phyloP scores from a whole-genome alignment of 2,329 filamentous ascomycete species.

The Zymoseptoria ardabiliae region DNA sequence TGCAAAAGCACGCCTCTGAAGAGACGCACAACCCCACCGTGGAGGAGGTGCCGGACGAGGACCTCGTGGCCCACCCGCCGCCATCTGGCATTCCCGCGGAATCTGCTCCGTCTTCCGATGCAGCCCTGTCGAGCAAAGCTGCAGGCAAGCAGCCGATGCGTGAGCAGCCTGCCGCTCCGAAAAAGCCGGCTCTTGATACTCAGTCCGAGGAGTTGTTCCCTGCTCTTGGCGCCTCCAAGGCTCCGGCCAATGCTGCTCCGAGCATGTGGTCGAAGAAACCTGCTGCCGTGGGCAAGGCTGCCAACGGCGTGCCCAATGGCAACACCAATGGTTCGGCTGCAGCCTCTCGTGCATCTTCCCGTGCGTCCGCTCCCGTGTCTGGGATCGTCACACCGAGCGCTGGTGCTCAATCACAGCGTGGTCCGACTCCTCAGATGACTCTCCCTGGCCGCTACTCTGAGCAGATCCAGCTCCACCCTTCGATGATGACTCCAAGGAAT shows the following conservation, averaged over 20 bases:
- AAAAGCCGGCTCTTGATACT: constrained; percentile 58
- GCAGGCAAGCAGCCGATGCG: constrained; percentile 62
- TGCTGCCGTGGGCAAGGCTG: constrained; percentile 40
- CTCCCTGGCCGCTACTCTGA: constrained; percentile 80
- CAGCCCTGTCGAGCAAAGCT: constrained; percentile 54
- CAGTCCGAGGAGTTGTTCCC: constrained; percentile 89
- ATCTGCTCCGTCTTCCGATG: constrained; percentile 38
- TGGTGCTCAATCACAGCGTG: constrained; percentile 40
- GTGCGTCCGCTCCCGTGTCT: constrained; percentile 57
- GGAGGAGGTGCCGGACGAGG: constrained; percentile 76
- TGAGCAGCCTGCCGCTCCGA: constrained; percentile 30
- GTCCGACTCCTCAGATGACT: constrained; percentile 46
- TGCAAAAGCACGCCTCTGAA: constrained; percentile 46
- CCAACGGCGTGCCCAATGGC: constrained; percentile 41
- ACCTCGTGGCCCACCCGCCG: constrained; percentile 55
- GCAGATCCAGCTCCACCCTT: constrained; percentile 63
- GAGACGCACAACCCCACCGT: constrained; percentile 48
- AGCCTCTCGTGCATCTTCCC: constrained; percentile 44
- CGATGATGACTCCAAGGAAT: constrained; percentile 66
- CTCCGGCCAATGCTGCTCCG: constrained; percentile 53
- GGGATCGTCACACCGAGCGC: constrained; percentile 44
- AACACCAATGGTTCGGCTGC: constrained; percentile 49
- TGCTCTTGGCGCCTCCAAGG: constrained; percentile 71
- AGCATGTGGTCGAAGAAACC: constrained; percentile 72
- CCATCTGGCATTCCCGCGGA: constrained; percentile 38